Percentiles rank a stretch among this genome's conserved stretches.
phyloP scores from a whole-genome alignment of 345 rosid genomes.

The Moricandia moricandioides region DNA sequence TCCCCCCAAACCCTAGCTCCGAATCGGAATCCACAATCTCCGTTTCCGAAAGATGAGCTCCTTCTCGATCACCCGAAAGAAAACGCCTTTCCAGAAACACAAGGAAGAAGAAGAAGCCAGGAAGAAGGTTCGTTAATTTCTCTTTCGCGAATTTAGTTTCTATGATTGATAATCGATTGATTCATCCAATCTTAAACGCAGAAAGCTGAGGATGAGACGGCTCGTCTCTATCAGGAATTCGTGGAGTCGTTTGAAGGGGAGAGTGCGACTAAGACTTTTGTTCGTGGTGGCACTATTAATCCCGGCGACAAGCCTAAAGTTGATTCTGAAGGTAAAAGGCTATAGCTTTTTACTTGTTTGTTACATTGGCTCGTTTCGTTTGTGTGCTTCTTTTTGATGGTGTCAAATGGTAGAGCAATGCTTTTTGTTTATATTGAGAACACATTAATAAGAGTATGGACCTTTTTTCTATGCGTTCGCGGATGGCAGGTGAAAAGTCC shows the following conservation, averaged over 20 bases:
- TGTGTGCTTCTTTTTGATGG: not conserved
- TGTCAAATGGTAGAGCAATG: conserved; percentile 12
- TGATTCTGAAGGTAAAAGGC: not conserved
- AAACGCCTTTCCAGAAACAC: not conserved
- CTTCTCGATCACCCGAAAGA: not conserved
- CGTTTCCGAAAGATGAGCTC: not conserved
- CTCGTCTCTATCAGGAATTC: conserved; percentile 88
- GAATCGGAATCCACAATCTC: not conserved
- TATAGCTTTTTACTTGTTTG: not conserved
- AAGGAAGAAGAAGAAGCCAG: conserved; percentile 58
- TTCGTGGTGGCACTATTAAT: conserved; percentile 88
- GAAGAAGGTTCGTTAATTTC: conserved; percentile 57
- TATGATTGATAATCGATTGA: not conserved
- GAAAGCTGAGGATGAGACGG: conserved; percentile 97
- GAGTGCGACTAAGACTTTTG: conserved; percentile 67
- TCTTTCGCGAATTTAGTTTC: not conserved
- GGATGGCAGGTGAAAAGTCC: conserved; percentile 99
- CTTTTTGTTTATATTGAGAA: conserved; percentile 48
- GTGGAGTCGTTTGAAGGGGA: conserved; percentile 96
- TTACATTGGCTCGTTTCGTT: not conserved
- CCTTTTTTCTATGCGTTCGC: conserved; percentile 84
- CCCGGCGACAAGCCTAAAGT: conserved; percentile 65
- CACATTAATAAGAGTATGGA: conserved; percentile 89
- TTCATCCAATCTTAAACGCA: conserved; percentile 9
- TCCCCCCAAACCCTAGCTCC: not conserved